phyloP scores from a whole-genome alignment of 148 eudicot genomes.

The Persicaria tinctoria region DNA sequence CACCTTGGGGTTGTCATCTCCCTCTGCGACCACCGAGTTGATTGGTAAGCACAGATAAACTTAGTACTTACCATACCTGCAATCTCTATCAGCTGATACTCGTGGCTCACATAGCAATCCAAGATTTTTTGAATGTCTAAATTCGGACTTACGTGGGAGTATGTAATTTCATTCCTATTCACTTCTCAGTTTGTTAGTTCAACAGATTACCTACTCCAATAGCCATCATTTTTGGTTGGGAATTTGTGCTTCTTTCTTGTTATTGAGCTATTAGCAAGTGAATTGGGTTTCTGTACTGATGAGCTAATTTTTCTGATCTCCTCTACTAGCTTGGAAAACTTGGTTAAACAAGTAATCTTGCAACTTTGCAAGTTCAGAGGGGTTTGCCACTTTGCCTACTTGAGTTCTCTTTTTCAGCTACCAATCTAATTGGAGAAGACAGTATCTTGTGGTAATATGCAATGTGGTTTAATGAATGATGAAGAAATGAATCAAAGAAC shows the following conservation, averaged over 20 bases:
- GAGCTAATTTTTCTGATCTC: background rate
- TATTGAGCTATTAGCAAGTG: background rate
- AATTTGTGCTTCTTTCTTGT: background rate
- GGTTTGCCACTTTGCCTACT: background rate
- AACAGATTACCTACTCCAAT: slow-evolving; percentile 4
- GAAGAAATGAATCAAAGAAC: background rate
- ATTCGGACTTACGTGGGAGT: background rate
- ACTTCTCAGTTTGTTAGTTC: background rate
- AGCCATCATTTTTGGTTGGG: slow-evolving; percentile 1
- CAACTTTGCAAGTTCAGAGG: background rate
- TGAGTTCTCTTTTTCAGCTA: background rate
- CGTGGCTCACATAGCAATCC: background rate
- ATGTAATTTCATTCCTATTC: background rate
- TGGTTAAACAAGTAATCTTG: slow-evolving; percentile 1
- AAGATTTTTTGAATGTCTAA: background rate
- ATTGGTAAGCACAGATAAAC: slow-evolving; percentile 4
- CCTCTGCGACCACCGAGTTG: background rate
- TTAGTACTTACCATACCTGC: background rate
- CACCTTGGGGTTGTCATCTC: background rate
- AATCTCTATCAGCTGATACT: background rate
- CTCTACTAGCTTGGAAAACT: background rate
- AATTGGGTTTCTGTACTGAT: background rate
- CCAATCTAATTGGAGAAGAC: background rate
- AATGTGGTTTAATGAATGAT: background rate
- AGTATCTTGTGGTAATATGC: background rate